Percentiles rank a stretch among this genome's conserved stretches.
Evolutionary conservation across 805 yeast species (phyloP).

Genomic region (Komagataella pastoris): DNA sequence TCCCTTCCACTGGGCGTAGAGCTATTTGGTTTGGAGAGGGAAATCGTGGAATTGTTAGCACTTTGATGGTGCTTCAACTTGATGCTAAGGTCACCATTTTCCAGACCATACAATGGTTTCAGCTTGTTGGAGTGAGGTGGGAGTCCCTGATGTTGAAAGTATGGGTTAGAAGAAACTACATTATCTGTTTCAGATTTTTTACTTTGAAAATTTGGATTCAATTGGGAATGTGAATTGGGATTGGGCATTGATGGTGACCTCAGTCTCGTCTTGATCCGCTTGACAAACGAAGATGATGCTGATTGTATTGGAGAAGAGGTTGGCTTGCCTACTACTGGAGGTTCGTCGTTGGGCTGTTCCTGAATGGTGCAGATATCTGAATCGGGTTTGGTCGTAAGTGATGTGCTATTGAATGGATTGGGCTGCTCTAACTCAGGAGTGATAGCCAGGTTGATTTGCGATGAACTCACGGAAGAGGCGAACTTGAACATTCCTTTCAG

Average conservation of each 20-base stretch:
- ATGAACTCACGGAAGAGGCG: neutral
- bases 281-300: neutral
- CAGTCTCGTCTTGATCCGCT: neutral
- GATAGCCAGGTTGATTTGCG: neutral
- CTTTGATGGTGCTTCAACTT: constrained; percentile 18
- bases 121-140: constrained; percentile 29
- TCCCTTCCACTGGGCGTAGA: neutral
- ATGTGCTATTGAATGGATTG: constrained; percentile 3
- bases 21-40: constrained; percentile 1
- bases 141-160: constrained; percentile 44
- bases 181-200: neutral
- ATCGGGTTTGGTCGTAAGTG: neutral
- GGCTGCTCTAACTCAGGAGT: constrained; percentile 1
- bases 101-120: neutral
- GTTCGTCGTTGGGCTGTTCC: constrained; percentile 3
- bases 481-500: constrained; percentile 16
- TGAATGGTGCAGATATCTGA: neutral
- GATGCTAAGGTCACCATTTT: constrained; percentile 10
- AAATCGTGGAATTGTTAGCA: constrained; percentile 15
- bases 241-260: neutral
- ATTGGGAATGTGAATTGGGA: neutral
- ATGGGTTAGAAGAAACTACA: constrained; percentile 24
- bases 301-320: constrained; percentile 1
- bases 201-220: neutral
- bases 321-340: constrained; percentile 3